Base-by-base conservation (phyloP, 176 grass and related monocot genomes). In the Carex kokanica region DNA sequence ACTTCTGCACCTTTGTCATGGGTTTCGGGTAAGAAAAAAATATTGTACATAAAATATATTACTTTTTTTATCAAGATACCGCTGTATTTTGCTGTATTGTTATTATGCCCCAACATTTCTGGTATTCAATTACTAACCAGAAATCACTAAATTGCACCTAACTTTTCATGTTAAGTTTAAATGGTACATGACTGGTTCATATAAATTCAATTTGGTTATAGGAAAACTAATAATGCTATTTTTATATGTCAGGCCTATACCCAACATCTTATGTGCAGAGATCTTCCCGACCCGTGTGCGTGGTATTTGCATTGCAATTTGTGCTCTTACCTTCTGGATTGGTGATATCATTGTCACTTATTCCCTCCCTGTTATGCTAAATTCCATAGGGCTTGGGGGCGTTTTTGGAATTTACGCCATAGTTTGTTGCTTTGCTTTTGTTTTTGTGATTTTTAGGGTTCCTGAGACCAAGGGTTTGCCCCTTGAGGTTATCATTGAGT, bases 1-100 rank as follows among this genome's bases (percentile, higher is more conserved):
- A 94, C 87, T 81, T 97, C 12, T 97, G 92, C 87, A 89, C 85
- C 59, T 97, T 97, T 74, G 92, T 97, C 17, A 97, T 97, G 94
- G 94, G 94, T 0, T 94, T 97, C 45, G 90, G 94, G 73, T 78
- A 51, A 78, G 73, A 31, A 75, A 75, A 75, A 78, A 78, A 71
- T 56, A 17, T 41, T 45, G 32, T 49, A 10, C 6, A 56, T 11
- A 78, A 78, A 8, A 4, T 74, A 29, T 16, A 7, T 52, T 74
- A 25, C 1, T 31, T 55, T 55, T 32, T 32, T 78, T 55, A 29
- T 56, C 70, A 74, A 74, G 25, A 61, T 20, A 11, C 6, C 15
- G 38, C 8, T 45, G 36, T 71, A 20, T 41, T 71, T 43, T 11
- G 45, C 59, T 61, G 59, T 21, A 61, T 71, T 27, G 47, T 75